Evolutionary conservation across 129 eudicot species (phyloP).

Genomic region (Artemisia annua): DNA sequence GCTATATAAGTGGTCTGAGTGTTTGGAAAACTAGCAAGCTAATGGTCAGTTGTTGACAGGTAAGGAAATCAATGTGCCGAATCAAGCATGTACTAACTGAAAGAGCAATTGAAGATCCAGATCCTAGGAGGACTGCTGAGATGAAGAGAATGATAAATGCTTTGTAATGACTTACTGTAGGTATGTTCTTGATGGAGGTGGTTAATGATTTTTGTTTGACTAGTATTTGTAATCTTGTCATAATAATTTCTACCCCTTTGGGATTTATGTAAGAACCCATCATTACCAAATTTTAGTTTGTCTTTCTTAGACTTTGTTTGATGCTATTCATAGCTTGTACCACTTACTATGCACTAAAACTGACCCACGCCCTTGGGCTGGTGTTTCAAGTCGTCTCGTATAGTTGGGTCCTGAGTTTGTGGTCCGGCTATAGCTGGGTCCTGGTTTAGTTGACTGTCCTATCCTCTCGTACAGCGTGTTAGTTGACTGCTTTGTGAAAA

Average conservation of each 20-base stretch:
- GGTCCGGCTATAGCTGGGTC: slow-evolving; percentile 4
- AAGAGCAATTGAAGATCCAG: slow-evolving; percentile 86
- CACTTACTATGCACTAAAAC: too few relatives aligned
- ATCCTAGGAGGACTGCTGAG: slow-evolving; percentile 42
- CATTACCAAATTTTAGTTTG: too few relatives aligned
- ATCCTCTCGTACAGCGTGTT: neutral
- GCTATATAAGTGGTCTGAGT: too few relatives aligned
- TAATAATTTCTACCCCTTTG: neutral
- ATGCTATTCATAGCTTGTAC: too few relatives aligned
- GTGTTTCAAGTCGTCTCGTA: neutral
- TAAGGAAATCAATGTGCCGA: slow-evolving; percentile 85
- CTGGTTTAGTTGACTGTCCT: neutral
- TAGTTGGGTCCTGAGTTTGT: slow-evolving; percentile 4
- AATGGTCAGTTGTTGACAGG: slow-evolving; percentile 43
- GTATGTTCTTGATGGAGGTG: neutral
- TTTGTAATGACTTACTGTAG: slow-evolving; percentile 22
- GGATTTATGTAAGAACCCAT: neutral
- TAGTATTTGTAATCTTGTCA: neutral
- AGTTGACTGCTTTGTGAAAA: neutral
- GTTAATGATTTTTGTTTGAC: slow-evolving; percentile 1
- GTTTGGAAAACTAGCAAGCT: slow-evolving; percentile 4
- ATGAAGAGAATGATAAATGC: slow-evolving; percentile 45
- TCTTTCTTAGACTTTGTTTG: too few relatives aligned
- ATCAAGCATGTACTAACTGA: slow-evolving; percentile 91
- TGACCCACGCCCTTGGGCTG: too few relatives aligned